phyloP scores from a whole-genome alignment of 768 basidiomycete species.

The Hygrocybe coccinea region DNA sequence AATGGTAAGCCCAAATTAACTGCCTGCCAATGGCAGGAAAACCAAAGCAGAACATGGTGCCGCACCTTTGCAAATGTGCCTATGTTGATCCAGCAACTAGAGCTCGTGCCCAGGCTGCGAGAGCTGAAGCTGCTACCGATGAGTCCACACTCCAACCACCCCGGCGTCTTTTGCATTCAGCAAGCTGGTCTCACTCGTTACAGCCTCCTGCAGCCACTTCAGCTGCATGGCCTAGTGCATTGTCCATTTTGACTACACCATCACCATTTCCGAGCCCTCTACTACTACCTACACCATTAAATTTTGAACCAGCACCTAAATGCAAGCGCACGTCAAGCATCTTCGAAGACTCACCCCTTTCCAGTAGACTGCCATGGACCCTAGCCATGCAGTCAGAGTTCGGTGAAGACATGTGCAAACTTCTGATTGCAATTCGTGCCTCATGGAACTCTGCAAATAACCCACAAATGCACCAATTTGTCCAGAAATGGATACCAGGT shows the following conservation, averaged over 20 bases:
- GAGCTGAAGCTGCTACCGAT: slow-evolving; percentile 5
- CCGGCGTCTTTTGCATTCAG: too few species aligned
- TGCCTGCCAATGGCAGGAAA: slow-evolving; percentile 10
- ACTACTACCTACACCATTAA: neutral
- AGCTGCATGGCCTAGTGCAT: neutral
- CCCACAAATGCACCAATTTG: slow-evolving; percentile 28
- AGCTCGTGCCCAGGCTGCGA: neutral
- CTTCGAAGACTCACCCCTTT: neutral
- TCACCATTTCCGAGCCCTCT: slow-evolving; percentile 5
- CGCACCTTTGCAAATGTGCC: slow-evolving; percentile 10
- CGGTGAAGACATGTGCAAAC: slow-evolving; percentile 10
- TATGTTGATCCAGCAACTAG: slow-evolving; percentile 7
- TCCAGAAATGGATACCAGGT: slow-evolving; percentile 28
- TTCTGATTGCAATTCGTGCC: slow-evolving; percentile 13
- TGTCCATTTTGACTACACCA: slow-evolving; percentile 1
- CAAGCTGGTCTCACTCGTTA: too few species aligned
- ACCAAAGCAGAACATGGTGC: slow-evolving; percentile 13
- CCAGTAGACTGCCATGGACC: slow-evolving; percentile 5
- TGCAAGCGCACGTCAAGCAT: slow-evolving; percentile 4
- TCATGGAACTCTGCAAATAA: slow-evolving; percentile 26
- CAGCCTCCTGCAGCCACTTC: neutral
- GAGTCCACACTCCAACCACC: neutral
- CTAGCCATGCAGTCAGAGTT: slow-evolving; percentile 4
- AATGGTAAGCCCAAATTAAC: neutral
- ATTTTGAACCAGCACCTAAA: slow-evolving; percentile 3